phyloP scores from a whole-genome alignment of 352 stramenopile species.

The Phytophthora pseudosyringae region DNA sequence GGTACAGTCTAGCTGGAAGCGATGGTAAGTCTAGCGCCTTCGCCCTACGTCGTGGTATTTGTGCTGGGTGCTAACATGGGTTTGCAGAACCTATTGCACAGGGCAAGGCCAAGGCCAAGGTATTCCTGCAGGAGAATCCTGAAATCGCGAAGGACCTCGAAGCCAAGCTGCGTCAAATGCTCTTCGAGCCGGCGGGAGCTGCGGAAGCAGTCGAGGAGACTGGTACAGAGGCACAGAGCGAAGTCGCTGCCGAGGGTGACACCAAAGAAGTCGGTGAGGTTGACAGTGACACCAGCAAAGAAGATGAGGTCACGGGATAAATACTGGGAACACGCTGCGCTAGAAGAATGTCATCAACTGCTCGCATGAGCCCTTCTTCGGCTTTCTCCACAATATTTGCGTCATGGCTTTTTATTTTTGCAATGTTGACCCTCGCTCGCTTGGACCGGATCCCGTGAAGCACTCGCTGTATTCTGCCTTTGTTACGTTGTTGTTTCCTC shows the following conservation, averaged over 20 bases:
- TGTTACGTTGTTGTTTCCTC: conserved; percentile 41
- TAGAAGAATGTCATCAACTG: conserved; percentile 3
- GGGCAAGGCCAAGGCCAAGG: conserved; percentile 84
- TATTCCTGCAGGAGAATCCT: conserved; percentile 80
- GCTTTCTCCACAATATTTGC: conserved; percentile 4
- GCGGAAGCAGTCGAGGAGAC: conserved; percentile 22
- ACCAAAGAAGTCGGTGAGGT: conserved; percentile 5
- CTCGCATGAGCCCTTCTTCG: background rate
- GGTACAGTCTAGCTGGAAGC: conserved; percentile 70
- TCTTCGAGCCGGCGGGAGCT: conserved; percentile 50
- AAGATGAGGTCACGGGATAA: conserved; percentile 26
- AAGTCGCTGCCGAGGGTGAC: conserved; percentile 16
- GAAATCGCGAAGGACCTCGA: conserved; percentile 77
- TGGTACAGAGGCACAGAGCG: conserved; percentile 3
- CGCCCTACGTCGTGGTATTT: background rate
- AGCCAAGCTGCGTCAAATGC: conserved; percentile 63
- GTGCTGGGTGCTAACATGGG: background rate
- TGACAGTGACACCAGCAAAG: conserved; percentile 17
- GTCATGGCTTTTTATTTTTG: conserved; percentile 23
- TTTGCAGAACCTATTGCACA: conserved; percentile 81
- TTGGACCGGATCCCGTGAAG: conserved; percentile 17
- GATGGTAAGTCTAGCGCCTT: conserved; percentile 49
- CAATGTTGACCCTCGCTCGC: conserved; percentile 26
- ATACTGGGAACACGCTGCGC: background rate
- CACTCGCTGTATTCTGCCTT: conserved; percentile 39